Conservation (phyloP, 495 filamentous ascomycete genomes). For the Penicillium pancosmium region DNA sequence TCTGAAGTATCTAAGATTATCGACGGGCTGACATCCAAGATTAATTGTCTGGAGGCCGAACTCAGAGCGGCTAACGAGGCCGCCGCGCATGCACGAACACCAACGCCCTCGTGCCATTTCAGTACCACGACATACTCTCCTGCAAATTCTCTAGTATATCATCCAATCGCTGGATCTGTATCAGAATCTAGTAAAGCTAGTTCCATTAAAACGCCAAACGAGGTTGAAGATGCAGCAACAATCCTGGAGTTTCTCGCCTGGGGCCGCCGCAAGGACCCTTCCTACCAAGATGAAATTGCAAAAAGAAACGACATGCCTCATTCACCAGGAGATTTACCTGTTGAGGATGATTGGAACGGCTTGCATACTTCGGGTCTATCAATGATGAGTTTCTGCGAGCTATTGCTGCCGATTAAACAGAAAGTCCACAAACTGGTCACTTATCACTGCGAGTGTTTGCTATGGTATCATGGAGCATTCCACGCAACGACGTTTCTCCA, state of each 20-base stretch:
- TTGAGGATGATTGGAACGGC: slow-evolving; percentile 24
- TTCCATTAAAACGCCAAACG: slow-evolving; percentile 15
- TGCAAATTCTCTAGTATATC: not conserved
- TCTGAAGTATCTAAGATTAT: slow-evolving; percentile 10
- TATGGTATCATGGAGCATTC: slow-evolving; percentile 45
- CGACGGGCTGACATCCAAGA: slow-evolving; percentile 24
- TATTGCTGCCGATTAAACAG: slow-evolving; percentile 33
- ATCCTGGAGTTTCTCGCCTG: slow-evolving; percentile 50
- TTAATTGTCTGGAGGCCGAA: slow-evolving; percentile 22
- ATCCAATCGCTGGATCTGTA: slow-evolving; percentile 1
- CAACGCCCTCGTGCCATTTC: not conserved
- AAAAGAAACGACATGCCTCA: slow-evolving; percentile 22
- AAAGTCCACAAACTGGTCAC: slow-evolving; percentile 36
- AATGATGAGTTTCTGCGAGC: slow-evolving; percentile 25
- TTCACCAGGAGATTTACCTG: slow-evolving; percentile 26
- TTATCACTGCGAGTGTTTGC: slow-evolving; percentile 41
- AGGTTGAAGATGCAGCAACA: slow-evolving; percentile 44
- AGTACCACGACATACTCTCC: slow-evolving; percentile 9
- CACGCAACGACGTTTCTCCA: slow-evolving; percentile 34
- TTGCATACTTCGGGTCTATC: not conserved
- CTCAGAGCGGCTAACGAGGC: slow-evolving; percentile 18
- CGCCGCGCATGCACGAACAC: not conserved
- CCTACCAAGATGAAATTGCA: slow-evolving; percentile 30
- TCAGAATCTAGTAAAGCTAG: not conserved
- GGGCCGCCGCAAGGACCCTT: slow-evolving; percentile 43